Base-by-base conservation (phyloP, 345 rosid species). In the Excoecaria agallocha region DNA sequence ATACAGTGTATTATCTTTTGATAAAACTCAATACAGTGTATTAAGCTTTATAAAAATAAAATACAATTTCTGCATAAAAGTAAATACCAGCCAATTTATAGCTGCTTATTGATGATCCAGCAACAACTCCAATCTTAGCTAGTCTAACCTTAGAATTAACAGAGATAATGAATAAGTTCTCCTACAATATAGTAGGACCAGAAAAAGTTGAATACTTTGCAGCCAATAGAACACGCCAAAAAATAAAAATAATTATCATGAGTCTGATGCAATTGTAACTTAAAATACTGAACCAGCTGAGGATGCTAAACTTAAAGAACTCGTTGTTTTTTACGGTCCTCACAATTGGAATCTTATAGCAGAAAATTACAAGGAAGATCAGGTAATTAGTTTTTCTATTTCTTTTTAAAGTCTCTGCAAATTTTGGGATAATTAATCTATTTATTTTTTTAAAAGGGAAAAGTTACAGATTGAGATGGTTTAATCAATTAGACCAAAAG, bases 391-490 rank as follows among this genome's bases (percentile, higher is more conserved):
- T 19, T 48, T 7, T 37, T 56, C 11, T 25, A 65, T 1, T 19
- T 7, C 5, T 24, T 66, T 24, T 38, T 25, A 6, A 13, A 4
- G n/a, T n/a, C n/a, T n/a, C n/a, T n/a, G n/a, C n/a, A n/a, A n/a
- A n/a, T n/a, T n/a, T n/a, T n/a, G n/a, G n/a, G n/a, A n/a, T n/a
- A n/a, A n/a, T n/a, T n/a, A n/a, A n/a, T n/a, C n/a, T n/a, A n/a
- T 3, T 62, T 19, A 1, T 4, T 17, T 0, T 30, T 65, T 50
- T 50, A 59, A 62, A 3, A 86, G 89, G 89, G 12, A 83, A 86
- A 58, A 86, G 89, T 54, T 86, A 86, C 60, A 86, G 89, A 55
- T 70, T 86, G 82, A 82, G 88, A 65, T 85, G 88, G 88, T 85
- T 83, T 64, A 85, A 85, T 59, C 88, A 85, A n/a, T 38, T 85